A percentile compares a stretch with the other conserved stretches of the same genome.
These are phyloP conservation scores for Mucuna pruriens DNA, from an alignment of 306 rosid species.

Conservation along the genomic window DNA sequence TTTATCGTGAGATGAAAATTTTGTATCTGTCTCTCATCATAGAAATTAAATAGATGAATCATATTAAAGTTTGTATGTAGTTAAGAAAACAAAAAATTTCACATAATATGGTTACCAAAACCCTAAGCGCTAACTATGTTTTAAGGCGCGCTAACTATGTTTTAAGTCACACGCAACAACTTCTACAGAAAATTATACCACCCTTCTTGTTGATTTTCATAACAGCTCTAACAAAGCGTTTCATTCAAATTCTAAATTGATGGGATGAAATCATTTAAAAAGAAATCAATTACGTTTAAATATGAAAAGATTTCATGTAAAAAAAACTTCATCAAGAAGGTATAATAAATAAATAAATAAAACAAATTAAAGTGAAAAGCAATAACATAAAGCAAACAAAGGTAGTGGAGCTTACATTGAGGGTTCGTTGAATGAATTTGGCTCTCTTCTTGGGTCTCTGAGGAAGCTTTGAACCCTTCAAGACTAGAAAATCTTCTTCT, in stretches of 20 bases:
- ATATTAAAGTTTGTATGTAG: background rate
- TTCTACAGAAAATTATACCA: background rate
- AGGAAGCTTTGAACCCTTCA: constrained; percentile 90
- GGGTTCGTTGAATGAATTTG: constrained; percentile 82
- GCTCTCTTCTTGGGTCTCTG: constrained; percentile 93
- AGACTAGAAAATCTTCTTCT: constrained; percentile 91
- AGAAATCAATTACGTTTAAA: background rate
- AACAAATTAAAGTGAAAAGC: background rate
- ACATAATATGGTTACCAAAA: background rate
- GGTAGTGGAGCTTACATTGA: constrained; percentile 74
- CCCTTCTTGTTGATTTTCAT: background rate
- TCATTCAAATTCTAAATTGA: constrained; percentile 6
- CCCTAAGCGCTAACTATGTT: background rate
- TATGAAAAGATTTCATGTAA: background rate
- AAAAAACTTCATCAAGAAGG: background rate
- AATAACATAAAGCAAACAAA: background rate
- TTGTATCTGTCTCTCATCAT: background rate
- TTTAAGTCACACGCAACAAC: background rate
- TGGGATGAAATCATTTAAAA: too few relatives aligned
- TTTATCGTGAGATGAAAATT: background rate
- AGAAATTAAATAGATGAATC: background rate
- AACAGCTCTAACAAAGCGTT: background rate
- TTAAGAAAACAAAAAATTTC: background rate
- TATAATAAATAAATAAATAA: background rate
- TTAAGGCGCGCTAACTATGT: background rate